Evolutionary conservation across 441 rosid genomes (phyloP).

Genomic region (Populus hybrid): DNA sequence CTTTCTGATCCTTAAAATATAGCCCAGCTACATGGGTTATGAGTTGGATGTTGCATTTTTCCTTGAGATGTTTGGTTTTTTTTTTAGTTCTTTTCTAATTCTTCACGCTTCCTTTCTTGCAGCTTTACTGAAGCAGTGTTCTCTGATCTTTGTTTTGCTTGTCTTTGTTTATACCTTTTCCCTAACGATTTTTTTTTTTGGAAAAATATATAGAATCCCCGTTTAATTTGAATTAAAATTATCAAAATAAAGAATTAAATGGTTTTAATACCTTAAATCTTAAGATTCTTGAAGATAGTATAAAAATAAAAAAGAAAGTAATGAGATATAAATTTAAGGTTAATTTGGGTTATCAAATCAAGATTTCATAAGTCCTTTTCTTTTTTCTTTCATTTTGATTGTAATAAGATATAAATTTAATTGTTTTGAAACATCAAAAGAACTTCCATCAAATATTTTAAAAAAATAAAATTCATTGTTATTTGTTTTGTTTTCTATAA

Average conservation of each 20-base stretch:
- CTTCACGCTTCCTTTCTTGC: neutral
- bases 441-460: too few species aligned
- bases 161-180: neutral
- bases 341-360: neutral
- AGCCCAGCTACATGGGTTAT: neutral
- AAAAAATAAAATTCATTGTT: too few species aligned
- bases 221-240: too few species aligned
- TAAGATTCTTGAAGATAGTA: too few species aligned
- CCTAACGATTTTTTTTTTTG: too few species aligned
- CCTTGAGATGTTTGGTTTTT: neutral
- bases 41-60: neutral
- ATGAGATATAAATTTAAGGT: too few species aligned
- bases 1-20: too few species aligned
- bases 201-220: too few species aligned
- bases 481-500: too few species aligned
- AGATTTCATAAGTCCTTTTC: neutral
- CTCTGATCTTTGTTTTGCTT: neutral
- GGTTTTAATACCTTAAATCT: too few species aligned
- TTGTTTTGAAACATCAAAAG: too few species aligned
- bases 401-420: neutral
- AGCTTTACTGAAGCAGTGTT: neutral
- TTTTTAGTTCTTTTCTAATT: neutral
- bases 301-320: neutral
- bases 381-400: neutral
- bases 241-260: too few species aligned